phyloP scores from a whole-genome alignment of 1,284 basidiomycete species.

The Malassezia slooffiae region DNA sequence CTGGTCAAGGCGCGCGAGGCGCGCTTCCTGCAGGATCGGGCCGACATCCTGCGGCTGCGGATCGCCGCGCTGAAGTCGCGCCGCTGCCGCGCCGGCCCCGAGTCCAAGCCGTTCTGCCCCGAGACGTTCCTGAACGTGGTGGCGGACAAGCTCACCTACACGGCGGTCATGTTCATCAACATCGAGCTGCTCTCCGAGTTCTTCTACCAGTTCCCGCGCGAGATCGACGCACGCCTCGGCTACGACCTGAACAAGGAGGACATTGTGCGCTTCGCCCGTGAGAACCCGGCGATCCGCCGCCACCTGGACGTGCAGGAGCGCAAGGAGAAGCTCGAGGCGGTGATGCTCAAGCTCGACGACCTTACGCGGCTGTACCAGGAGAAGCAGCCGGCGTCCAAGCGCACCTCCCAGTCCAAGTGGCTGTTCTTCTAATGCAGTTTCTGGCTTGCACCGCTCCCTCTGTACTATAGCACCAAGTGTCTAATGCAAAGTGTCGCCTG shows the following conservation, averaged over 20 bases:
- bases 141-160: slow-evolving; percentile 90
- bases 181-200: slow-evolving; percentile 86
- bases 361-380: slow-evolving; percentile 47
- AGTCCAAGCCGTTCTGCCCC: slow-evolving; percentile 78
- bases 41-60: slow-evolving; percentile 72
- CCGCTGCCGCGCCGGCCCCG: slow-evolving; percentile 74
- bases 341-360: slow-evolving; percentile 45
- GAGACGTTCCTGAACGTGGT: slow-evolving; percentile 94
- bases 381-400: slow-evolving; percentile 20
- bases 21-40: slow-evolving; percentile 68
- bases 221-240: slow-evolving; percentile 86
- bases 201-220: slow-evolving; percentile 97
- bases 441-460: no score
- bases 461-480: neutral
- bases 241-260: slow-evolving; percentile 80
- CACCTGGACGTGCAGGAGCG: slow-evolving; percentile 94
- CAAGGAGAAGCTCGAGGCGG: slow-evolving; percentile 72
- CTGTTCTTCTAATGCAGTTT: slow-evolving; percentile 37
- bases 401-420: slow-evolving; percentile 23
- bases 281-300: slow-evolving; percentile 72
- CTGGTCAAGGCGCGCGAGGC: slow-evolving; percentile 68
- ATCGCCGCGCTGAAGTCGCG: slow-evolving; percentile 71
- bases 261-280: slow-evolving; percentile 77
- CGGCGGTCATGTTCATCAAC: slow-evolving; percentile 92
- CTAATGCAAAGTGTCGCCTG: no score